Conservation (phyloP, 805 yeast genomes). For the Saccharomycopsis babjevae region DNA sequence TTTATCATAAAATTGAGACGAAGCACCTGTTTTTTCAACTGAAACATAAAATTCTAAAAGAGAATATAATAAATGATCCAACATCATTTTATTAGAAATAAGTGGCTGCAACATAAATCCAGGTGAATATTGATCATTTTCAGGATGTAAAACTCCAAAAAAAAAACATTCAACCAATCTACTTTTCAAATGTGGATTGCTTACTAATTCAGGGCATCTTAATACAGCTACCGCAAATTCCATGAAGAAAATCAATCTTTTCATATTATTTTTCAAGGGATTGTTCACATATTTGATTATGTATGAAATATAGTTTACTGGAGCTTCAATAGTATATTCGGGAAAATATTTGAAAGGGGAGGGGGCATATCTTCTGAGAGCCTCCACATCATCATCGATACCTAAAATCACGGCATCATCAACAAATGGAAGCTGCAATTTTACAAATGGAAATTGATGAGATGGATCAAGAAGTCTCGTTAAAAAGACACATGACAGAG, state of each 20-base stretch:
- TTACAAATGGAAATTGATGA: conserved; percentile 48
- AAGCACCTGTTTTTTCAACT: conserved; percentile 93
- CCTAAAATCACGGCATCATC: conserved; percentile 52
- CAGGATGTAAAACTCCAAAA: conserved; percentile 53
- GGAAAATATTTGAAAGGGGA: conserved; percentile 75
- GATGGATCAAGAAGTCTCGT: conserved; percentile 63
- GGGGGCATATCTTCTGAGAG: conserved; percentile 55
- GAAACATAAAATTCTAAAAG: conserved; percentile 84
- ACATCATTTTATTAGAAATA: conserved; percentile 51
- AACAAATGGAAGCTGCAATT: conserved; percentile 46
- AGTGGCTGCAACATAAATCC: conserved; percentile 69
- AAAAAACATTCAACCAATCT: conserved; percentile 72
- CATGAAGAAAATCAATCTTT: conserved; percentile 46
- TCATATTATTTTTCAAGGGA: conserved; percentile 42
- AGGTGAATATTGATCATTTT: conserved; percentile 40
- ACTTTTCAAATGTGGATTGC: conserved; percentile 90
- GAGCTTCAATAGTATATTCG: conserved; percentile 76
- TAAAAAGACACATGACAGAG: conserved; percentile 67
- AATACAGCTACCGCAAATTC: conserved; percentile 66
- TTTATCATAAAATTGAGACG: conserved; percentile 92
- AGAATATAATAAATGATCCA: conserved; percentile 64
- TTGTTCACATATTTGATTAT: conserved; percentile 45
- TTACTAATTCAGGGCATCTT: conserved; percentile 75
- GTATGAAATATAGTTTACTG: conserved; percentile 59
- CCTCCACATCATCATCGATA: conserved; percentile 67